phyloP scores from a whole-genome alignment of 192 early-diverging fungal genomes.

The Linnemannia exigua region DNA sequence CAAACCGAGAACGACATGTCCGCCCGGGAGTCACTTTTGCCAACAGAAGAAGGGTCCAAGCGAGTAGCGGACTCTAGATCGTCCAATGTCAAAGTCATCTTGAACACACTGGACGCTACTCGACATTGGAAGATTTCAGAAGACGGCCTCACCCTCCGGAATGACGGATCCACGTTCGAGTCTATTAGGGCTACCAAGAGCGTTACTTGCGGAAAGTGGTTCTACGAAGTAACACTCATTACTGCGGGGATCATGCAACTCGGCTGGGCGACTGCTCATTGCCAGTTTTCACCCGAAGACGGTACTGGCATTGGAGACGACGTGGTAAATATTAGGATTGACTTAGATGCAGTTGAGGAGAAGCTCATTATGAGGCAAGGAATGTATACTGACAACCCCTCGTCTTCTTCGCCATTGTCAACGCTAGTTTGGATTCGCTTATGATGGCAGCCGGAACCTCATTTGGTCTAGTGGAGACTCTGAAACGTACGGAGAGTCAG shows the following conservation, averaged over 20 bases:
- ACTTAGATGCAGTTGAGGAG: not conserved
- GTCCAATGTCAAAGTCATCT: conserved; percentile 59
- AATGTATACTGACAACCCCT: not conserved
- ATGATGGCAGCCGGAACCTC: conserved; percentile 78
- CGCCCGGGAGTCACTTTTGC: conserved; percentile 5
- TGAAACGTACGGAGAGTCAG: conserved; percentile 60
- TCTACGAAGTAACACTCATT: conserved; percentile 77
- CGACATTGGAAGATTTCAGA: conserved; percentile 67
- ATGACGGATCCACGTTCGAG: conserved; percentile 86
- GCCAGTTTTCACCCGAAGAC: conserved; percentile 81
- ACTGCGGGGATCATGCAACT: conserved; percentile 86
- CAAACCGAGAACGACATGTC: conserved; percentile 24
- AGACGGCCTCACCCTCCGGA: conserved; percentile 73
- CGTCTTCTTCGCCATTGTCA: conserved; percentile 13
- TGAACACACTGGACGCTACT: conserved; percentile 69
- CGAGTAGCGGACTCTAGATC: not conserved
- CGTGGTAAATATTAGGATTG: conserved; percentile 46
- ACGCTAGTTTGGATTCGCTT: conserved; percentile 79
- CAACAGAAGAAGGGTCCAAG: not conserved
- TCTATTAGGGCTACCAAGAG: conserved; percentile 70
- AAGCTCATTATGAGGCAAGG: not conserved
- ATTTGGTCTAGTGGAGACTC: conserved; percentile 75
- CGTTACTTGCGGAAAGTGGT: conserved; percentile 75
- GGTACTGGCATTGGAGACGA: conserved; percentile 83
- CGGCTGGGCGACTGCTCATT: conserved; percentile 78